Evolutionary conservation across 176 grass and related monocot species (phyloP).

Genomic region (Triticum dicoccoides): DNA sequence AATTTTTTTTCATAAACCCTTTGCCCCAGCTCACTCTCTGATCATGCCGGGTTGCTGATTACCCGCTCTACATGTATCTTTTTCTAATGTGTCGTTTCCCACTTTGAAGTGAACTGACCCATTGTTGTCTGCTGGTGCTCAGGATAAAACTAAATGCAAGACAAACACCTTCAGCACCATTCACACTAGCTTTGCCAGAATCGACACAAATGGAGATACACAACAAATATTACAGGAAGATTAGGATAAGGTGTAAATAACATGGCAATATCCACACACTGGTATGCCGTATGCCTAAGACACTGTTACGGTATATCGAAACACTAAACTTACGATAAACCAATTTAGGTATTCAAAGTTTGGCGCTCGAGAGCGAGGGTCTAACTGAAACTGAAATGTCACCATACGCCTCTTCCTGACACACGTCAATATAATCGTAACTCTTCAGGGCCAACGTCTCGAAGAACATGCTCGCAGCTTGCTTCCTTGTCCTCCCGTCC

Average conservation of each 20-base stretch:
- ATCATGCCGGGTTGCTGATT: too few relatives aligned
- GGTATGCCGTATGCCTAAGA: too few relatives aligned
- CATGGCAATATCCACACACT: background rate
- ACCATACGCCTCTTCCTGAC: constrained; percentile 63
- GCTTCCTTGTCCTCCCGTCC: constrained; percentile 78
- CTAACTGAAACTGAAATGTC: constrained; percentile 70
- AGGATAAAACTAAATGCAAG: too few relatives aligned
- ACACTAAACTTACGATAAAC: background rate
- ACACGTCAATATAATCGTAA: constrained; percentile 61
- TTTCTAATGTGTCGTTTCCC: too few relatives aligned
- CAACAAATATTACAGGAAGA: background rate
- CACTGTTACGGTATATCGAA: too few relatives aligned
- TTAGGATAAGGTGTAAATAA: background rate
- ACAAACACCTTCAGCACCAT: background rate
- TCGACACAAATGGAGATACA: background rate
- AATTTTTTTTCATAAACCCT: too few relatives aligned
- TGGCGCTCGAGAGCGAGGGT: constrained; percentile 40
- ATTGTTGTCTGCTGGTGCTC: too few relatives aligned
- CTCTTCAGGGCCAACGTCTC: constrained; percentile 91
- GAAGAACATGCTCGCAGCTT: constrained; percentile 88
- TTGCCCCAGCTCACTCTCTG: too few relatives aligned
- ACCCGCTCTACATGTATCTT: too few relatives aligned
- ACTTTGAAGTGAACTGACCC: too few relatives aligned
- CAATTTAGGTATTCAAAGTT: constrained; percentile 40
- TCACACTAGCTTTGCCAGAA: background rate